phyloP scores from a whole-genome alignment of 257 asterid species.

The Verbena officinalis region DNA sequence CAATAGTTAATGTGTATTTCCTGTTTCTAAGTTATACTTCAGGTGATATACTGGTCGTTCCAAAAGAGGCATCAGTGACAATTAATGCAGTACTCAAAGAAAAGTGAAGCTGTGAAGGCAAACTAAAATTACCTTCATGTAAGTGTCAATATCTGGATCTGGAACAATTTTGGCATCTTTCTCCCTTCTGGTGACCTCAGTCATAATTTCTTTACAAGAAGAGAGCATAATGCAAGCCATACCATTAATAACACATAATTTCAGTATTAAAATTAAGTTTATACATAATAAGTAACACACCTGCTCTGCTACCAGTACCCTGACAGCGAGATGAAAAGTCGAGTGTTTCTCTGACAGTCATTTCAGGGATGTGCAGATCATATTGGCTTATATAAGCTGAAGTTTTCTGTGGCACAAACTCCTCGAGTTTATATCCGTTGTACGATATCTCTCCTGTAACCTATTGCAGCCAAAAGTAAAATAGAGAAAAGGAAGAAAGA shows the following conservation, averaged over 20 bases:
- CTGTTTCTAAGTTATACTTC: too few relatives aligned
- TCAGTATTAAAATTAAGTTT: background rate
- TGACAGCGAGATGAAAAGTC: slow-evolving; percentile 64
- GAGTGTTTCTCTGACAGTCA: slow-evolving; percentile 68
- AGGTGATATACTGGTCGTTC: too few relatives aligned
- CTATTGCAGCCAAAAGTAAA: slow-evolving; percentile 25
- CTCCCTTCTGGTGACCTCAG: slow-evolving; percentile 55
- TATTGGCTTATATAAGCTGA: slow-evolving; percentile 67
- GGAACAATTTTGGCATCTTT: slow-evolving; percentile 58
- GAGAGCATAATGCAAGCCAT: background rate
- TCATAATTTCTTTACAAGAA: slow-evolving; percentile 46
- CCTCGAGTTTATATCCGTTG: slow-evolving; percentile 57
- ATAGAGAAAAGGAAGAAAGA: background rate
- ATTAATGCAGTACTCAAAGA: too few relatives aligned
- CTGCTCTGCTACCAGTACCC: slow-evolving; percentile 65
- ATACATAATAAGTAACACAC: slow-evolving; percentile 36
- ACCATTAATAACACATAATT: background rate
- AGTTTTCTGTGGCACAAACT: slow-evolving; percentile 64
- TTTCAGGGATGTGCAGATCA: slow-evolving; percentile 61
- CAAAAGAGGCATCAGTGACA: too few relatives aligned
- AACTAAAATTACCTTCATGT: slow-evolving; percentile 61
- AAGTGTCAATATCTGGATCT: slow-evolving; percentile 64
- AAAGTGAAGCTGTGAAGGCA: too few relatives aligned
- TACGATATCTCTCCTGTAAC: slow-evolving; percentile 58
- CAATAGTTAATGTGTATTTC: too few relatives aligned